Conservation (phyloP, 306 rosid genomes). For the Adenanthera pavonina region DNA sequence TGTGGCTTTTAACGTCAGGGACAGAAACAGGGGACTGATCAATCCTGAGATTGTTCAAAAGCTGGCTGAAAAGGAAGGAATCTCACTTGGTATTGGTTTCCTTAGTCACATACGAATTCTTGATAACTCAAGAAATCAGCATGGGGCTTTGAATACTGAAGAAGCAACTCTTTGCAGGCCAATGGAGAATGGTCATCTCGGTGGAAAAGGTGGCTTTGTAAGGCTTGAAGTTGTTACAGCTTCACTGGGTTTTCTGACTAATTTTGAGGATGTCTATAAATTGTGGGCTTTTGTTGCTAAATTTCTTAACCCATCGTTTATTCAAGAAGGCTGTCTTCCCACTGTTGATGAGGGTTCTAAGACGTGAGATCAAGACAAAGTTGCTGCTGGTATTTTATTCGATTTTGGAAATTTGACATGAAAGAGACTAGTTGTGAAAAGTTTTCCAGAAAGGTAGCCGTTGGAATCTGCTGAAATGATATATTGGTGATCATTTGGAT, state of each 20-base stretch:
- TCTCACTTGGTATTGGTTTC: constrained; percentile 86
- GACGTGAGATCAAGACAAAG: constrained; percentile 48
- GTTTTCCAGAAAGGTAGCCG: constrained; percentile 25
- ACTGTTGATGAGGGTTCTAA: constrained; percentile 77
- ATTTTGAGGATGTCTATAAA: constrained; percentile 92
- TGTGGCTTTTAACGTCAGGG: constrained; percentile 90
- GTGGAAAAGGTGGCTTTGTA: constrained; percentile 69
- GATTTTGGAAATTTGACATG: constrained; percentile 42
- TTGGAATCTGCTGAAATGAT: constrained; percentile 33
- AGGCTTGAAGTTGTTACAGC: constrained; percentile 93
- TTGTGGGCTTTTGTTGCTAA: constrained; percentile 93
- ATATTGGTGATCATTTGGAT: constrained; percentile 42
- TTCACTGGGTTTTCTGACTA: constrained; percentile 82
- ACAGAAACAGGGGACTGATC: constrained; percentile 67
- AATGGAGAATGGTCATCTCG: constrained; percentile 68
- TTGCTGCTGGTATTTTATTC: constrained; percentile 24
- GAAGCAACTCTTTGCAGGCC: constrained; percentile 79
- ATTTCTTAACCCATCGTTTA: constrained; percentile 79
- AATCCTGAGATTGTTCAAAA: constrained; percentile 90
- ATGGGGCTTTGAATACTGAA: constrained; percentile 55
- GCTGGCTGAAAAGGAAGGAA: constrained; percentile 93
- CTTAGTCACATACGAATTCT: constrained; percentile 82
- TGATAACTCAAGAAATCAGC: constrained; percentile 63
- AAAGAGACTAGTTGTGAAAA: constrained; percentile 35
- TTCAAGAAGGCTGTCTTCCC: constrained; percentile 68